A percentile compares a stretch with the other conserved stretches of the same genome.
Conservation (phyloP, 176 grass and related monocot genomes). For the Aegilops bicornis region DNA sequence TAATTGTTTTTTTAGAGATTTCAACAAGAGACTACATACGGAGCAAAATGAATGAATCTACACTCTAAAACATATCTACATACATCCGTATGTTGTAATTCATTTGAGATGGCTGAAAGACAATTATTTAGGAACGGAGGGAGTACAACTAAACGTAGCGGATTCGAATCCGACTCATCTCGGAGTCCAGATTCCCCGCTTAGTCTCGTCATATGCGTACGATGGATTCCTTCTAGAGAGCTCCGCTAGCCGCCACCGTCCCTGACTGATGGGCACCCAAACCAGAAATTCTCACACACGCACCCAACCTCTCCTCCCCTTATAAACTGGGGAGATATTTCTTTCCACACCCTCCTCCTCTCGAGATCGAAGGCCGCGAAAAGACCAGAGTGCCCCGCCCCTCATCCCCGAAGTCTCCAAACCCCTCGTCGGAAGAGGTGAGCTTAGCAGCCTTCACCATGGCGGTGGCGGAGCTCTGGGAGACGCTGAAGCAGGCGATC, state of each 20-base stretch:
- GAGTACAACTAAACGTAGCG: background rate
- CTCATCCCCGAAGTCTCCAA: background rate
- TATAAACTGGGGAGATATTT: slow-evolving; percentile 48
- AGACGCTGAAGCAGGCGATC: slow-evolving; percentile 78
- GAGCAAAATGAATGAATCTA: too few species aligned
- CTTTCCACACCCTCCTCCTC: background rate
- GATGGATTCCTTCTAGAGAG: background rate
- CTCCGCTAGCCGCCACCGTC: background rate
- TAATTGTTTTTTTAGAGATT: too few species aligned
- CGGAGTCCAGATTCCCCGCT: background rate
- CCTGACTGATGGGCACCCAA: background rate
- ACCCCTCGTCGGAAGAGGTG: background rate
- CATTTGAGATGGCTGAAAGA: too few species aligned
- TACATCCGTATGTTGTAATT: too few species aligned
- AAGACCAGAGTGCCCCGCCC: slow-evolving; percentile 34
- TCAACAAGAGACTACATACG: too few species aligned
- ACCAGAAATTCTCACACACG: background rate
- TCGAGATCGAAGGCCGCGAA: background rate
- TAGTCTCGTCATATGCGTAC: background rate
- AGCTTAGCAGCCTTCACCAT: background rate
- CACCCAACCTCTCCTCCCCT: background rate
- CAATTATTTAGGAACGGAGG: too few species aligned
- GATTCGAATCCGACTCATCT: background rate
- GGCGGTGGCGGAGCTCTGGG: slow-evolving; percentile 68
- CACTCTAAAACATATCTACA: too few species aligned